Percentiles rank a stretch among this genome's conserved stretches.
These are phyloP conservation scores for Colletotrichum aenigma DNA, from an alignment of 2,329 filamentous ascomycete genomes.

Conservation along the genomic window DNA sequence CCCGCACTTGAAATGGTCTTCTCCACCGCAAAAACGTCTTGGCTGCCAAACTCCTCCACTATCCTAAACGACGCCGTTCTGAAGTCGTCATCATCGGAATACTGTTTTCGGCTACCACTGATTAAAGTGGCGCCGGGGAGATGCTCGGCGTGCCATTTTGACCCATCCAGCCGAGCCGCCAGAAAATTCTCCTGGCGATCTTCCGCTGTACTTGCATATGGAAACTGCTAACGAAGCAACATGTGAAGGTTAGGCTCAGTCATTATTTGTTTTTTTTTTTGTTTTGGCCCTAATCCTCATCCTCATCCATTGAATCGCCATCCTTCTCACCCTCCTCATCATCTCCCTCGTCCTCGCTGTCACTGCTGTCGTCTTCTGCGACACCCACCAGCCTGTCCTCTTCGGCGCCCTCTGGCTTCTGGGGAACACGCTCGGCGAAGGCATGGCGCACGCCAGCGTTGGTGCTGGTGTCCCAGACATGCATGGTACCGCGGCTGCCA, in stretches of 20 bases:
- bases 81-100: neutral
- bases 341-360: slow-evolving; percentile 59
- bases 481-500: slow-evolving; percentile 89
- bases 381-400: slow-evolving; percentile 82
- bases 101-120: neutral
- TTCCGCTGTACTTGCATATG: neutral
- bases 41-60: neutral
- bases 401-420: slow-evolving; percentile 61
- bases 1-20: neutral
- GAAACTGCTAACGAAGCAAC: neutral
- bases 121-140: neutral
- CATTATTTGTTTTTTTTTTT: neutral
- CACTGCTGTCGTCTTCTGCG: slow-evolving; percentile 69
- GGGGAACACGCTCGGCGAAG: slow-evolving; percentile 72
- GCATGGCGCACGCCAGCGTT: slow-evolving; percentile 84
- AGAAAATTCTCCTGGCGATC: neutral
- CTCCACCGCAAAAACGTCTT: neutral
- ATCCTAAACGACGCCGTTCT: neutral
- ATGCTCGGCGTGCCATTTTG: neutral
- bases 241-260: neutral
- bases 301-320: slow-evolving; percentile 62
- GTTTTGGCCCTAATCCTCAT: slow-evolving; percentile 34
- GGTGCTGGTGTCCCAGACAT: slow-evolving; percentile 96
- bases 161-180: neutral
- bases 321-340: slow-evolving; percentile 43